These are phyloP conservation scores for Penicillium soppii DNA, from an alignment of 495 filamentous ascomycete genomes.

Conservation along the genomic window DNA sequence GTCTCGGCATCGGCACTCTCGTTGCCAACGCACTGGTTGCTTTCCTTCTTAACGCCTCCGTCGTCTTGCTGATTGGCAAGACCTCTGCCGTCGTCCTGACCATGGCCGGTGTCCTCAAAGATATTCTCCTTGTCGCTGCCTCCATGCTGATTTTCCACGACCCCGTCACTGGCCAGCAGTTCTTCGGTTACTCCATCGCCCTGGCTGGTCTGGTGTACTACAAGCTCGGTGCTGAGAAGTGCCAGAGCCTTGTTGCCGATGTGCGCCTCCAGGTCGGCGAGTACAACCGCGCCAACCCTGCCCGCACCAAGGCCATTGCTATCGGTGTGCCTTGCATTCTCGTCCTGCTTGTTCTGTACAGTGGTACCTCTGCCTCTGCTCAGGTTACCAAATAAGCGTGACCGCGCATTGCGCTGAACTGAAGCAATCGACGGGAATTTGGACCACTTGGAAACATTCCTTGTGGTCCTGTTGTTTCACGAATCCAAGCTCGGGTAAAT, in stretches of 20 bases:
- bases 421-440: constrained; percentile 7
- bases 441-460: constrained; percentile 1
- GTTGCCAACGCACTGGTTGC: constrained; percentile 76
- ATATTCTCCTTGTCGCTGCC: constrained; percentile 83
- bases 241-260: constrained; percentile 66
- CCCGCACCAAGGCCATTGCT: constrained; percentile 64
- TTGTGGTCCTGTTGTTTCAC: constrained; percentile 11
- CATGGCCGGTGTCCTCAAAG: constrained; percentile 93
- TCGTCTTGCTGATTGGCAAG: constrained; percentile 91
- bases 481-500: constrained; percentile 8
- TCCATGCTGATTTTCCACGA: constrained; percentile 87
- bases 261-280: constrained; percentile 49
- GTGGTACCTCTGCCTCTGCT: constrained; percentile 19
- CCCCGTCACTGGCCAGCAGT: constrained; percentile 75
- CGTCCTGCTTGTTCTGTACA: constrained; percentile 60
- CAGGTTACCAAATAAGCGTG: constrained; percentile 20
- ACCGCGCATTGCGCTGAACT: constrained; percentile 1
- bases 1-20: constrained; percentile 69
- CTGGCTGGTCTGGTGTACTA: constrained; percentile 92
- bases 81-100: constrained; percentile 93
- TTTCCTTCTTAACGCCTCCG: constrained; percentile 82
- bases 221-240: constrained; percentile 80
- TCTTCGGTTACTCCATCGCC: constrained; percentile 93
- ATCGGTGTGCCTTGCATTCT: constrained; percentile 53
- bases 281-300: constrained; percentile 59